Evolutionary conservation across 2,329 filamentous ascomycete genomes (phyloP).

Genomic region (Coniochaeta pulveracea): DNA sequence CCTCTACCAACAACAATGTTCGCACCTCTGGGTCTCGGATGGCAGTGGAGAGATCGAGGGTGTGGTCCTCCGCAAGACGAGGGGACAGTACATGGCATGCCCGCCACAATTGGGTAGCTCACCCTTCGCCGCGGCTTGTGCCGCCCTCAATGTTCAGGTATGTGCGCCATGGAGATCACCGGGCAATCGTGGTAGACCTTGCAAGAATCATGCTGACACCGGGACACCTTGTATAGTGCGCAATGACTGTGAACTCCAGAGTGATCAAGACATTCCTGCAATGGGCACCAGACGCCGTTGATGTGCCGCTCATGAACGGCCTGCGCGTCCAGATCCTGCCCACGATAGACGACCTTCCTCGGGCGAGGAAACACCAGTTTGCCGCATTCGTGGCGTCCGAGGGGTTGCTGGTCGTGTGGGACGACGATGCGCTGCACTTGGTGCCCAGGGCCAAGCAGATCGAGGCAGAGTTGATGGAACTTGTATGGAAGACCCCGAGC

Average conservation of each 20-base stretch:
- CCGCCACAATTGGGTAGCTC: conserved; percentile 54
- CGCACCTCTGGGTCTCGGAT: conserved; percentile 62
- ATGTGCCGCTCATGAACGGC: conserved; percentile 66
- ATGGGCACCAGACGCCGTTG: conserved; percentile 60
- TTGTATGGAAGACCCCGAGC: conserved; percentile 57
- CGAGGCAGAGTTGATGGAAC: conserved; percentile 65
- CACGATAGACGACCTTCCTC: conserved; percentile 56
- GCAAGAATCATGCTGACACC: neutral
- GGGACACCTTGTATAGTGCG: conserved; percentile 36
- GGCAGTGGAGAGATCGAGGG: conserved; percentile 59
- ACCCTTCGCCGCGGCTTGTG: conserved; percentile 51
- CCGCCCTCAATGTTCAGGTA: conserved; percentile 62
- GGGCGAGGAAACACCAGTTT: conserved; percentile 68
- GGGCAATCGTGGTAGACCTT: neutral
- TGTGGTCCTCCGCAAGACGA: conserved; percentile 57
- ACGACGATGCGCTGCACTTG: conserved; percentile 65
- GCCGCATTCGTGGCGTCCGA: conserved; percentile 67
- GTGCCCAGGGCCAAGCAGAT: conserved; percentile 59
- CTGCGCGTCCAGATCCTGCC: conserved; percentile 68
- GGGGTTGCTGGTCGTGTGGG: conserved; percentile 67
- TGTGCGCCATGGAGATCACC: conserved; percentile 10
- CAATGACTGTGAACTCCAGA: conserved; percentile 71
- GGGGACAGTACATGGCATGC: conserved; percentile 62
- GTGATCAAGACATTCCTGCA: conserved; percentile 70
- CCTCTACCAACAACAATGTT: conserved; percentile 69